phyloP scores from a whole-genome alignment of 1,284 basidiomycete genomes.

The Ceratobasidium papillatum region DNA sequence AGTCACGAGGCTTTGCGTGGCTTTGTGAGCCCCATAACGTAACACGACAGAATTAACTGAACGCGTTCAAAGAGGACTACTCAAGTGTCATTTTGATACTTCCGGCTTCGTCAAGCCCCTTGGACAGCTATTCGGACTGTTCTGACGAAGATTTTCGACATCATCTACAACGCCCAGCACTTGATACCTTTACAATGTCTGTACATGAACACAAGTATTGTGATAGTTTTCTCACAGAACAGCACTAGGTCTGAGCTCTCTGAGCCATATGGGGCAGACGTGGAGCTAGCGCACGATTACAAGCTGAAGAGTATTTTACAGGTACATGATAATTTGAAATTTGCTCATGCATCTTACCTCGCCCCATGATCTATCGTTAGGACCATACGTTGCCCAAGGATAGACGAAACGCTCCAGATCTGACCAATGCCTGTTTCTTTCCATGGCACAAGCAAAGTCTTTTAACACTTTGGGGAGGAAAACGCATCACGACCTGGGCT shows the following conservation, averaged over 20 bases:
- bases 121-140: too few species aligned
- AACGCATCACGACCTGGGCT: constrained; percentile 5
- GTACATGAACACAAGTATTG: background rate
- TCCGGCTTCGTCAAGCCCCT: too few species aligned
- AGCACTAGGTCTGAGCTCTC: constrained; percentile 1
- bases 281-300: background rate
- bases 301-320: constrained; percentile 19
- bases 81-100: too few species aligned
- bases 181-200: background rate
- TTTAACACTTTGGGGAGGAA: constrained; percentile 22
- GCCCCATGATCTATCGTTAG: background rate
- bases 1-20: too few species aligned
- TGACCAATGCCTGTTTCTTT: constrained; percentile 22
- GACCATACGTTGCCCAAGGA: constrained; percentile 1
- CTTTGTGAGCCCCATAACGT: too few species aligned
- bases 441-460: constrained; percentile 30
- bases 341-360: background rate
- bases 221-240: background rate
- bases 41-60: too few species aligned
- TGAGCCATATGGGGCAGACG: background rate
- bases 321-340: background rate
- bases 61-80: too few species aligned
- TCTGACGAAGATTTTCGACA: too few species aligned
- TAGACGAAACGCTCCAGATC: background rate
- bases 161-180: too few species aligned